These are phyloP conservation scores for Trypanosoma mega DNA, from an alignment of 208 protist genomes.

Conservation along the genomic window DNA sequence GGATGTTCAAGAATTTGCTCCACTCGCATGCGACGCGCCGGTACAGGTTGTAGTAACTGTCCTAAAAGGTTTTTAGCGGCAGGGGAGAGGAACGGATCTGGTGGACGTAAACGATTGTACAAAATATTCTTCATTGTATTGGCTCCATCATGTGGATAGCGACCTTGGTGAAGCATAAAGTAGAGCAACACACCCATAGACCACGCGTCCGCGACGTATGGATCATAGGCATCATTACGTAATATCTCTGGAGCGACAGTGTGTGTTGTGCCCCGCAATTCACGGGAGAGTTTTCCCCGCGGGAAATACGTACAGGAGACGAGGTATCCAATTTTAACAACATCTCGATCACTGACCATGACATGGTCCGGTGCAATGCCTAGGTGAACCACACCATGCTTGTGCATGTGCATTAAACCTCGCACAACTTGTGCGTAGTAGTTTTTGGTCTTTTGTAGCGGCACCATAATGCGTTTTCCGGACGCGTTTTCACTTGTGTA, in stretches of 20 bases:
- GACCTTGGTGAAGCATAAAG: conserved; percentile 84
- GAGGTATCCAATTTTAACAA: conserved; percentile 73
- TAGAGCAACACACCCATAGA: conserved; percentile 81
- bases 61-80: conserved; percentile 58
- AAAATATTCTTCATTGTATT: conserved; percentile 86
- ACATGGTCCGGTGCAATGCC: conserved; percentile 87
- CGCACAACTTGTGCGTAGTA: conserved; percentile 74
- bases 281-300: conserved; percentile 41
- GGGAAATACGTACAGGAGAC: conserved; percentile 63
- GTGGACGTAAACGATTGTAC: conserved; percentile 52
- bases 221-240: conserved; percentile 61
- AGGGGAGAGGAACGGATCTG: conserved; percentile 37
- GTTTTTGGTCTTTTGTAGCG: conserved; percentile 30
- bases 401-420: conserved; percentile 73
- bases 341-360: conserved; percentile 60
- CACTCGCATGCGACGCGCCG: conserved; percentile 58
- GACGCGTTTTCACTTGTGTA: conserved; percentile 40
- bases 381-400: conserved; percentile 67
- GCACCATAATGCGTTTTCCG: conserved; percentile 14
- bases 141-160: conserved; percentile 86
- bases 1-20: conserved; percentile 64
- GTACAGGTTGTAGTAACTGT: conserved; percentile 52
- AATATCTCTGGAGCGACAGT: conserved; percentile 87
- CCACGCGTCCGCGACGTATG: conserved; percentile 81
- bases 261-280: conserved; percentile 75